Conservation (phyloP, 2,329 filamentous ascomycete genomes). For the Juglanconis juglandina region DNA sequence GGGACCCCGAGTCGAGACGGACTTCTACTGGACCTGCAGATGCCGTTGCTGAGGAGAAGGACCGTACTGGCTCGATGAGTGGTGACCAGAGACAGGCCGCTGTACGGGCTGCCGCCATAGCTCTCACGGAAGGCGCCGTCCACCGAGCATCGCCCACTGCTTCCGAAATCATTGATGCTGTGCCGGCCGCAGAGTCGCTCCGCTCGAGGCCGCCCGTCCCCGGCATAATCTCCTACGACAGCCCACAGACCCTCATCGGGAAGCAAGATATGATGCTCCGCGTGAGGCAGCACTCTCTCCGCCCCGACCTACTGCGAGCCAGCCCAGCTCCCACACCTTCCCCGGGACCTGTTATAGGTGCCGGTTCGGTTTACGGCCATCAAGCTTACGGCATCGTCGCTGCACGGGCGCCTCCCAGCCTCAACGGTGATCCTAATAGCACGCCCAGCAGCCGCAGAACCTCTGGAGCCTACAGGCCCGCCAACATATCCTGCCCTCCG, state of each 20-base stretch:
- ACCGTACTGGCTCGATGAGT: conserved; percentile 18
- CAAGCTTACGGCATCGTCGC: not conserved
- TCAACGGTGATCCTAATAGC: conserved; percentile 12
- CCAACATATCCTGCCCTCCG: not conserved
- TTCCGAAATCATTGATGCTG: not conserved
- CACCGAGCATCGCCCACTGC: conserved; percentile 24
- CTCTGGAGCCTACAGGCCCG: not conserved
- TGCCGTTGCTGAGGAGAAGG: conserved; percentile 43
- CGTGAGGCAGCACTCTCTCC: conserved; percentile 35
- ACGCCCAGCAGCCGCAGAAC: conserved; percentile 5
- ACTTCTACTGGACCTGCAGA: not conserved
- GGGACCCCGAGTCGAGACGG: not conserved
- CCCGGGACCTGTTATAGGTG: conserved; percentile 35
- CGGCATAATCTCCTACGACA: conserved; percentile 48
- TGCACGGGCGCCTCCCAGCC: not conserved
- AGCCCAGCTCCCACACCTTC: conserved; percentile 17
- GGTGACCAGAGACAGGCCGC: conserved; percentile 14
- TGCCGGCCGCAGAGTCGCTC: conserved; percentile 14
- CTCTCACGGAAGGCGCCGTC: not conserved
- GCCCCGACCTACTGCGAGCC: conserved; percentile 18
- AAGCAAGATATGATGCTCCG: conserved; percentile 54
- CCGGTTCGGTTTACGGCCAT: conserved; percentile 36
- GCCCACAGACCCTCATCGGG: conserved; percentile 53
- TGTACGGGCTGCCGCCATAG: conserved; percentile 20
- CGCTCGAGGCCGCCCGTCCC: conserved; percentile 32